These are phyloP conservation scores for Thuja plicata DNA, from an alignment of 83 land plant species.

Conservation along the genomic window DNA sequence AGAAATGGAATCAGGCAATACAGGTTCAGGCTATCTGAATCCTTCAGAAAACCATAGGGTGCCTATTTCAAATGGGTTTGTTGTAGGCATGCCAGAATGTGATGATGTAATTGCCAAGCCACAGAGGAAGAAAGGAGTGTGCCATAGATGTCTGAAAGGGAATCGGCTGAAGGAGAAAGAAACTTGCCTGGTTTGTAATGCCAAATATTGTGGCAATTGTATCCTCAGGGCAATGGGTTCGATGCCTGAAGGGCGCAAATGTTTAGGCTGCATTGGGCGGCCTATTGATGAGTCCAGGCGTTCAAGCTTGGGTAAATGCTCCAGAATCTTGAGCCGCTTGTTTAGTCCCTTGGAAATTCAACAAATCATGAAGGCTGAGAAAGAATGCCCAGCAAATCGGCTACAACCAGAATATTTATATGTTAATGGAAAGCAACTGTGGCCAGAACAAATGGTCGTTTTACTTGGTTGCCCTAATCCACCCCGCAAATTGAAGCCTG, in stretches of 20 bases:
- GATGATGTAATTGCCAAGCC: background rate
- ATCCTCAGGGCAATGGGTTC: slow-evolving; percentile 90
- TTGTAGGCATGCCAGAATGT: background rate
- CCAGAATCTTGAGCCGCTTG: slow-evolving; percentile 73
- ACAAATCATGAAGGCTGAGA: slow-evolving; percentile 79
- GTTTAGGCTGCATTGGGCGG: slow-evolving; percentile 79
- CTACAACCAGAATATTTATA: slow-evolving; percentile 58
- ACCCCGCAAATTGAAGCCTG: slow-evolving; percentile 82
- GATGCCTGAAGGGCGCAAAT: slow-evolving; percentile 99
- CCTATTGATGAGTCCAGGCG: slow-evolving; percentile 68
- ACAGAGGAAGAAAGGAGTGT: slow-evolving; percentile 66
- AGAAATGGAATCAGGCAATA: background rate
- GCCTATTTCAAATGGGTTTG: background rate
- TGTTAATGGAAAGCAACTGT: slow-evolving; percentile 77
- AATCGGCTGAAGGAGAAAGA: slow-evolving; percentile 84
- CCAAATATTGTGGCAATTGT: slow-evolving; percentile 81
- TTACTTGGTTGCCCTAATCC: slow-evolving; percentile 70
- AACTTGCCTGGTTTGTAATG: slow-evolving; percentile 78
- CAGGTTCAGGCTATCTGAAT: background rate
- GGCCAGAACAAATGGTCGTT: slow-evolving; percentile 55
- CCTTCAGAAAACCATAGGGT: background rate
- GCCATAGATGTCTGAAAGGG: slow-evolving; percentile 69
- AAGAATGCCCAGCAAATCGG: slow-evolving; percentile 67
- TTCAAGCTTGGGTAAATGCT: slow-evolving; percentile 68
- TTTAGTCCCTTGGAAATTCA: slow-evolving; percentile 63